A percentile compares a stretch with the other conserved stretches of the same genome.
Conservation (phyloP, 768 basidiomycete species). For the Tulasnella calospora region DNA sequence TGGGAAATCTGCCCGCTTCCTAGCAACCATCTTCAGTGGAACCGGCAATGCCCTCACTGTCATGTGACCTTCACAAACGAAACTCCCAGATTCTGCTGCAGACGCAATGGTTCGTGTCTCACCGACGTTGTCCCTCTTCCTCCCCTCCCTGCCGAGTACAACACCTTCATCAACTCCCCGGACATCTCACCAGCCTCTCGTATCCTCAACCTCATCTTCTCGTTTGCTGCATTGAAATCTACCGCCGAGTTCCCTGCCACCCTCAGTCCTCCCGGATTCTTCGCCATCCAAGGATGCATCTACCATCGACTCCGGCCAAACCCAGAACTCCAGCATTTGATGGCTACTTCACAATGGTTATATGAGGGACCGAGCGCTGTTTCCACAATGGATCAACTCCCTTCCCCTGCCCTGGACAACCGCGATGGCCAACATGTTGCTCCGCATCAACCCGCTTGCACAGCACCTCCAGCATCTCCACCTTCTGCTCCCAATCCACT, state of each 20-base stretch:
- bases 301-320: conserved; percentile 37
- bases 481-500: conserved; percentile 9
- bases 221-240: conserved; percentile 37
- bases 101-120: conserved; percentile 31
- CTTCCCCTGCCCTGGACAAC: conserved; percentile 29
- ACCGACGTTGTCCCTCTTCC: conserved; percentile 28
- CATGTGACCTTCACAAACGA: conserved; percentile 35
- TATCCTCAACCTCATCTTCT: conserved; percentile 36
- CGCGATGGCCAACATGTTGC: conserved; percentile 20
- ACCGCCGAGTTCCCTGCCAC: conserved; percentile 32
- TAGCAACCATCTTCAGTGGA: neutral
- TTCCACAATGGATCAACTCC: neutral
- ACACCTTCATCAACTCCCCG: conserved; percentile 32
- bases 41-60: conserved; percentile 31
- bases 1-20: neutral
- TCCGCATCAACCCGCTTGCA: conserved; percentile 29
- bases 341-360: no score
- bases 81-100: conserved; percentile 37
- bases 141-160: conserved; percentile 36
- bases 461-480: conserved; percentile 23
- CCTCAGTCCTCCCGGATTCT: conserved; percentile 24
- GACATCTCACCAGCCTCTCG: conserved; percentile 33
- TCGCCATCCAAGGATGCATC: conserved; percentile 36
- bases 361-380: neutral
- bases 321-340: conserved; percentile 34